Conservation (phyloP, 1,284 basidiomycete genomes). For the Pseudozyma sp. region DNA sequence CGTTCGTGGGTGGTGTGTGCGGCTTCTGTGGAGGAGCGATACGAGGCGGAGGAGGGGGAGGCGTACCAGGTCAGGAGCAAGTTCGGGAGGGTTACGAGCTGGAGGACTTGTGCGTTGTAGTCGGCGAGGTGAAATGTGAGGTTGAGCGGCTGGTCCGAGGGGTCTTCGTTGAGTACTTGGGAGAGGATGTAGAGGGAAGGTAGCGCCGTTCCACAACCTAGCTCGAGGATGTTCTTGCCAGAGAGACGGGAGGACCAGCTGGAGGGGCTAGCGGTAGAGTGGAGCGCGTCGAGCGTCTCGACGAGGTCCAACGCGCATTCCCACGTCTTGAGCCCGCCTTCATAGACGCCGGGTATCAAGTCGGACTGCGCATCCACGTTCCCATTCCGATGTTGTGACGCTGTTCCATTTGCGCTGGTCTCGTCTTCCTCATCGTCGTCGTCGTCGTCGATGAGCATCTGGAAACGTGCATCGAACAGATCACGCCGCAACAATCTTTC, state of each 20-base stretch:
- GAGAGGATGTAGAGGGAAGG: conserved; percentile 82
- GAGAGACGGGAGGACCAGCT: conserved; percentile 8
- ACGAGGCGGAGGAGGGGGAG: conserved; percentile 27
- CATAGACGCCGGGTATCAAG: conserved; percentile 90
- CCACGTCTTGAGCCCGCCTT: conserved; percentile 98
- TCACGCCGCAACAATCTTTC: conserved; percentile 80
- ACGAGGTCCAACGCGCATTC: conserved; percentile 91
- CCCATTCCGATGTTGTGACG: conserved; percentile 29
- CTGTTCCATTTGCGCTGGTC: neutral
- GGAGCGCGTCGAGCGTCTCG: conserved; percentile 43
- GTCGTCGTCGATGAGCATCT: conserved; percentile 76
- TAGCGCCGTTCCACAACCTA: conserved; percentile 92
- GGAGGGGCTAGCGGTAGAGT: conserved; percentile 2
- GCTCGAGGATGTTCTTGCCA: conserved; percentile 67
- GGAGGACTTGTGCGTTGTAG: conserved; percentile 84
- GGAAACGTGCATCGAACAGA: conserved; percentile 92
- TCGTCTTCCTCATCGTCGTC: conserved; percentile 27
- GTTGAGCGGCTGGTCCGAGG: neutral
- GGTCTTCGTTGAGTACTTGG: conserved; percentile 72
- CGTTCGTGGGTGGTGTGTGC: conserved; percentile 15
- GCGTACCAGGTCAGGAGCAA: conserved; percentile 78
- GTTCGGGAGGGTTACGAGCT: conserved; percentile 81
- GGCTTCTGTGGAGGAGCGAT: conserved; percentile 12
- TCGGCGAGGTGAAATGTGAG: conserved; percentile 88
- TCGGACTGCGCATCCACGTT: conserved; percentile 76